Evolutionary conservation across 768 basidiomycete species (phyloP), one percentile per base, ranked within the genome.

Genomic region (Pisolithus tinctorius): DNA sequence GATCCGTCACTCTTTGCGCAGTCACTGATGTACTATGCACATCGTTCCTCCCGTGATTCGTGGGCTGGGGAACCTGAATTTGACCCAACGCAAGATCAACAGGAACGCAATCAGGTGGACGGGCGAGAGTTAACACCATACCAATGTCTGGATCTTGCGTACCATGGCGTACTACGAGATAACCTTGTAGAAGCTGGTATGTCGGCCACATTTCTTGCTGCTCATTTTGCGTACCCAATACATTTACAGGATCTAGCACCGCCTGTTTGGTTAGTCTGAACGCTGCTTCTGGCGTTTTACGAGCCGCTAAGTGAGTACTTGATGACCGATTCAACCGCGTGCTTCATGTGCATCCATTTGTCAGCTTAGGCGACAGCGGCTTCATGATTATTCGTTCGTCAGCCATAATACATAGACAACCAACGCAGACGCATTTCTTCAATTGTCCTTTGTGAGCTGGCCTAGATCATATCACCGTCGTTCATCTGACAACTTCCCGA

Each of bases 1-100:
- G 92, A 96, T 68, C 91, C 91, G 1, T 84, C 91, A 0, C 71
- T 94, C 42, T 97, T 94, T 71, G 84, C 92, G 1, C 93, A 96
- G 69, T 81, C 89, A 0, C 72, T 97, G 47, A 93, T 94, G 88
- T 93, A 84, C 67, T 84, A 88, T 66, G 83, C 88, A 2, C 80
- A 86, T 63, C 77, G 80, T 43, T 87, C 84, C 63, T 80, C 84
- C 10, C 76, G 77, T 54, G 78, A 73, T 54, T 84, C 84, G 20
- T 90, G 88, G 88, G 80, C 84, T 6, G 88, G 88, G 20, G 88
- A 91, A 60, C 88, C 88, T 5, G 88, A 90, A 62, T 80, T 83
- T 17, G 88, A 89, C 60, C 85, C 88, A 2, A 87, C 71, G 11
- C 75, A 86, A 61, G 84, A 86, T 48, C 82, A 86, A 52, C 82